A percentile compares a stretch with the other conserved stretches of the same genome.
Evolutionary conservation across 176 grass and related monocot genomes (phyloP).

Genomic region (Carex parvula): DNA sequence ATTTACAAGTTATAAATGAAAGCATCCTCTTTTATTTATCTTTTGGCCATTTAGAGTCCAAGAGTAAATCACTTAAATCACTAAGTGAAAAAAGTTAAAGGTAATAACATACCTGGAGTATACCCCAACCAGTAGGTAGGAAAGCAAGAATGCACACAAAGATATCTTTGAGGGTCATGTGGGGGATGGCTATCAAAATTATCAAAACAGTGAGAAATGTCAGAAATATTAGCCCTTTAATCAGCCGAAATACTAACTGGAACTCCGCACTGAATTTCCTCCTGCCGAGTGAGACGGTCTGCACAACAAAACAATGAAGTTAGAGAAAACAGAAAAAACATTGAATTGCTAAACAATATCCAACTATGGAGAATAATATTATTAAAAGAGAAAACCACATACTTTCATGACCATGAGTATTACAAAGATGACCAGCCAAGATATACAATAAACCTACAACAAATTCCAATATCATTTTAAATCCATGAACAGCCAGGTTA

Average conservation of each 20-base stretch:
- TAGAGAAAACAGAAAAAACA: background rate
- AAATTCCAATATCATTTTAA: slow-evolving; percentile 5
- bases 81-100: background rate
- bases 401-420: slow-evolving; percentile 90
- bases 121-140: slow-evolving; percentile 93
- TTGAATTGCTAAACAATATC: background rate
- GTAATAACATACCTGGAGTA: slow-evolving; percentile 66
- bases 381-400: background rate
- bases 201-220: slow-evolving; percentile 57
- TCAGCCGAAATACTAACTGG: slow-evolving; percentile 90
- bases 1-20: background rate
- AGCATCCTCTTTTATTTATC: background rate
- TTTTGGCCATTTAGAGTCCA: background rate
- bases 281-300: slow-evolving; percentile 73
- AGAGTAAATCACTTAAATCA: background rate
- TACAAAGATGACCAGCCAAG: slow-evolving; percentile 81
- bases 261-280: slow-evolving; percentile 81
- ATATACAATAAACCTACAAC: slow-evolving; percentile 81
- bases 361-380: background rate
- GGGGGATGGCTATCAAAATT: slow-evolving; percentile 64
- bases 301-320: slow-evolving; percentile 29
- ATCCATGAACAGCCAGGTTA: background rate
- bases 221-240: slow-evolving; percentile 94
- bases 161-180: slow-evolving; percentile 87
- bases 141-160: slow-evolving; percentile 95